Base-by-base conservation (phyloP, 768 basidiomycete genomes). In the Collybiopsis confluens region DNA sequence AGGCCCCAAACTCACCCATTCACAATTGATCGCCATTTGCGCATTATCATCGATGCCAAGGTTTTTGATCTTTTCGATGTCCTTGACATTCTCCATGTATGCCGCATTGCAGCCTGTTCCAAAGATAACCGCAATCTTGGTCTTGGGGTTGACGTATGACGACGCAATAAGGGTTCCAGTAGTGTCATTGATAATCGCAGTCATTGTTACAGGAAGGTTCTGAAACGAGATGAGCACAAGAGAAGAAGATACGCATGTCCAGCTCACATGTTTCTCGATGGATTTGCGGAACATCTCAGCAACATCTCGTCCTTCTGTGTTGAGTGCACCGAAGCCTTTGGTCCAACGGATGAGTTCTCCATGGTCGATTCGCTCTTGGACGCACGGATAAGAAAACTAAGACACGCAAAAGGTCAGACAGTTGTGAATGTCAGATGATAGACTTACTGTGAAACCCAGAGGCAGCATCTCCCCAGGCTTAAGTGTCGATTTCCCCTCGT, bases 71-170 rank as follows among this genome's bases (percentile, higher is more conserved):
- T 99, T 99, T 37, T 88, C 81, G 45, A 98, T 94, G 61, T 87
- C 82, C 38, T 75, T 78, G 15, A 92, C 81, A 54, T 85, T 83
- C 66, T 99, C 96, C 92, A 97, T 95, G 65, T 98, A 98, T 5
- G 96, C 96, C 0, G 96, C 96, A 66, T 98, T 98, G 67, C 95
- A 98, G 0, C 97, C 97, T 6, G 97, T 99, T 36, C 97, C 97
- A 62, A 98, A 96, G 63, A 99, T 98, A 64, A 90, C 88, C 1
- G 92, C 97, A 61, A 98, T 95, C 66, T 90, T 90, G 36, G 96
- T 95, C 61, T 65, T 74, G 0, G 92, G 88, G 65, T 91, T 91
- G 58, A 98, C 94, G 61, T 99, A 99, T 71, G 90, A 86, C 1
- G 95, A 97, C 10, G 97, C 97, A 62, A 99, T 94, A 24, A 99